phyloP scores from a whole-genome alignment of 2,329 filamentous ascomycete genomes.

The Claviceps sp. region DNA sequence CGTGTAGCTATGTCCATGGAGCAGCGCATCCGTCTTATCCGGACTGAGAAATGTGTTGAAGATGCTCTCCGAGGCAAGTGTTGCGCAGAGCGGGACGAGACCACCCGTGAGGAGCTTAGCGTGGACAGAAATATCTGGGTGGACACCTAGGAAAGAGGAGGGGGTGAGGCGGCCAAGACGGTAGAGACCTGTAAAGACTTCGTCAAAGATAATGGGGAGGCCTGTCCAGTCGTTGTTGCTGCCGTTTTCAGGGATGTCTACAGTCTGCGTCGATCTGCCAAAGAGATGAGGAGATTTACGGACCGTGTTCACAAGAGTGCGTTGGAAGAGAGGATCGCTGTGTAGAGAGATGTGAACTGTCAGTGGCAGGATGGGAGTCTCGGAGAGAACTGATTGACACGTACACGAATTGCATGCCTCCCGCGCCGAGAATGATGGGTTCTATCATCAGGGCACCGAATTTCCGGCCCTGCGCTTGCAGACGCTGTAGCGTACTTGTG shows the following conservation, averaged over 20 bases:
- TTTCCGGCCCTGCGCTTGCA: slow-evolving; percentile 43
- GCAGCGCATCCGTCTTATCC: slow-evolving; percentile 63
- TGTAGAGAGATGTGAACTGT: background rate
- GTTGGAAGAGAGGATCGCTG: slow-evolving; percentile 74
- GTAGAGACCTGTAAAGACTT: slow-evolving; percentile 78
- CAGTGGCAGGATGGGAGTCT: background rate
- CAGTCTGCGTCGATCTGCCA: slow-evolving; percentile 11
- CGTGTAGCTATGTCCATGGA: slow-evolving; percentile 81
- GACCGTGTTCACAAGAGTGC: slow-evolving; percentile 52
- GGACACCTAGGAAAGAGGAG: slow-evolving; percentile 51
- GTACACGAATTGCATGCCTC: slow-evolving; percentile 70
- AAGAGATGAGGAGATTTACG: slow-evolving; percentile 47
- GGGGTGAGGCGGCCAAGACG: slow-evolving; percentile 62
- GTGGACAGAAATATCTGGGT: slow-evolving; percentile 67
- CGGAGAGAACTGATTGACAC: slow-evolving; percentile 15
- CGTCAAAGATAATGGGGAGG: slow-evolving; percentile 69
- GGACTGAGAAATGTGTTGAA: slow-evolving; percentile 57
- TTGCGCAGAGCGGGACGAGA: slow-evolving; percentile 62
- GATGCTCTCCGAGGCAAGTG: slow-evolving; percentile 58
- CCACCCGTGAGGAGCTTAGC: slow-evolving; percentile 78
- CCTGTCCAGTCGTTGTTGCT: slow-evolving; percentile 51
- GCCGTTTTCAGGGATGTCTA: slow-evolving; percentile 5
- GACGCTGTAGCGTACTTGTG: slow-evolving; percentile 32
- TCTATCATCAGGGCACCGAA: slow-evolving; percentile 73
- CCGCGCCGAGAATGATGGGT: slow-evolving; percentile 66